Conservation (phyloP, 1,139 yeast genomes). For the Blastobotrys capitulatus region DNA sequence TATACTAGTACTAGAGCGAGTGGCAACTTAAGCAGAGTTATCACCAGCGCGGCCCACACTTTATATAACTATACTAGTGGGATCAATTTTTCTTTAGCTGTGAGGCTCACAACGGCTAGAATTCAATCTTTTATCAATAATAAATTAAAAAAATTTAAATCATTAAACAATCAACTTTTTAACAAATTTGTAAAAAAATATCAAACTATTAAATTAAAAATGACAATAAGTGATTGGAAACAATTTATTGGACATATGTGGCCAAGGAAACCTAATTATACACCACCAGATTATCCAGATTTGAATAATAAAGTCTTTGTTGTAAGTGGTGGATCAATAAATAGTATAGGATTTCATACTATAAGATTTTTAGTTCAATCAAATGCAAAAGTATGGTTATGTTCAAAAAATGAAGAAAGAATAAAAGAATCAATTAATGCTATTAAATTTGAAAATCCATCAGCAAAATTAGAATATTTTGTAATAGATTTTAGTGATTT, state of each 20-base stretch:
- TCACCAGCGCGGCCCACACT: neutral
- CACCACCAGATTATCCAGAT: constrained; percentile 41
- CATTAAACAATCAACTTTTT: neutral
- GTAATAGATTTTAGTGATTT: constrained; percentile 43
- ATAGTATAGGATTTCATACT: constrained; percentile 28
- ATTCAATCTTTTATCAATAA: neutral
- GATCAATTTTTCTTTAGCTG: too few species aligned
- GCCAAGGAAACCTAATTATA: constrained; percentile 28
- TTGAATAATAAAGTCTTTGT: constrained; percentile 35
- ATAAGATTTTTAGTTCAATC: constrained; percentile 20
- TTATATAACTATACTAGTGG: neutral
- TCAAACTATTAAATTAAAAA: too few species aligned
- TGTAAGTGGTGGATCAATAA: constrained; percentile 31
- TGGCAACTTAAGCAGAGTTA: neutral
- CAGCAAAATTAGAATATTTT: constrained; percentile 23
- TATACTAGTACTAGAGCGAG: neutral
- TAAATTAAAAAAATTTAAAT: neutral
- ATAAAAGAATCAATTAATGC: constrained; percentile 35
- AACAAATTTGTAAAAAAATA: neutral
- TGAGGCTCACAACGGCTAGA: neutral
- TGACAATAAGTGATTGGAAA: constrained; percentile 3
- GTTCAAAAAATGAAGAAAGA: constrained; percentile 37
- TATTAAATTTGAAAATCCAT: constrained; percentile 28
- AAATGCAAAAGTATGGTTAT: constrained; percentile 36
- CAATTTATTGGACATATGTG: constrained; percentile 9